Evolutionary conservation across 805 yeast genomes (phyloP), one percentile per base, ranked within the genome.

Genomic region (Starmera caribaea): DNA sequence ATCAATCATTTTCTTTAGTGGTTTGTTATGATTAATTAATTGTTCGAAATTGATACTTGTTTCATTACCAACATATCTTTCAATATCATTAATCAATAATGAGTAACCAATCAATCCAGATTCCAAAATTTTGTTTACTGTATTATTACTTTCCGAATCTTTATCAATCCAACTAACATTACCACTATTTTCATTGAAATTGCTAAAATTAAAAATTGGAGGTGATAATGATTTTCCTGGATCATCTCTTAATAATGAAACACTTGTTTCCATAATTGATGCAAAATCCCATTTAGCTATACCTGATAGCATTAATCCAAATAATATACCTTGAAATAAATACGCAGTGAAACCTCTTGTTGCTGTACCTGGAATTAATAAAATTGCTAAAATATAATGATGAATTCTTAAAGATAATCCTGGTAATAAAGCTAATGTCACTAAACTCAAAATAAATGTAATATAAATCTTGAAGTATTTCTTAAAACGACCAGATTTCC

Each of bases 251-350:
- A 76, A 57, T 34, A 89, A 57, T 3, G 84, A 70, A 5, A 68
- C 61, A 21, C 72, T 72, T 0, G 96, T 85, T 53, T 90, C 96
- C 2, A 84, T 77, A 41, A 90, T 76, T 12, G 96, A 79, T 3
- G 94, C 97, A 51, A 83, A 79, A 41, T 92, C 97, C 98, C 98
- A 90, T 41, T 94, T 66, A 0, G 94, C 76, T 2, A 86, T 77
- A 0, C 98, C 98, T 16, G 89, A 81, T 6, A 88, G 66, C 37
- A 83, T 69, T 35, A 90, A 64, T 0, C 97, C 98, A 1, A 86
- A 56, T 17, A 90, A 62, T 1, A 90, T 72, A 2, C 97, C 97
- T 55, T 89, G 96, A 53, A 85, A 81, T 8, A 81, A 50, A 47
- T 82, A 66, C 0, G 89, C 88, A 0, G 84, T 68, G 32, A 73